Evolutionary conservation across 768 basidiomycete genomes (phyloP), one percentile per base, ranked within the genome.

Genomic region (Suillus hirtellus): DNA sequence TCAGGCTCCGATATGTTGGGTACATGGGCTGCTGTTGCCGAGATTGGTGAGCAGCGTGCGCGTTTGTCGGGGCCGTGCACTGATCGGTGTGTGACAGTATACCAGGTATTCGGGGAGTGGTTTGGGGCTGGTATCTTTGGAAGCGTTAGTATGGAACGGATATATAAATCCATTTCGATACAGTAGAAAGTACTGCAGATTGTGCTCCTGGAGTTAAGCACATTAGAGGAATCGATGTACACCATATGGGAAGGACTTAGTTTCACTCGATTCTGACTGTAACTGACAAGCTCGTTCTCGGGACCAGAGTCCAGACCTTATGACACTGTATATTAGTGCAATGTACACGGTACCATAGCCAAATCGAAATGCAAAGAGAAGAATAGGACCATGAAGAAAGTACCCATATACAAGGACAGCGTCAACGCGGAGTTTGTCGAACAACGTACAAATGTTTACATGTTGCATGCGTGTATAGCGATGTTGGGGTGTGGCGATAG

Each of bases 31-130:
- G 9, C 96, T 97, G 3, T 81, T 99, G 21, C 95, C 93, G 53
- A 79, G 96, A 76, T 77, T 99, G 83, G 92, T 93, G 65, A 68
- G 89, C 81, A 9, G 31, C 58, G 66, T n/a, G 50, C 52, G 35
- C 40, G 53, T 31, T 19, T 19, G 19, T 54, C 59, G 19, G 62
- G 21, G 42, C 34, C 47, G 38, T 34, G 11, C 10, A 14, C 46
- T 66, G 9, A 60, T 62, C 24, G n/a, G 43, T 9, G 17, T 3
- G 19, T 56, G 19, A 38, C 68, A 93, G 86, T 98, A 98, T 70
- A 95, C 96, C 0, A 81, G 95, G 58, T 99, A 97, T 73, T 96
- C 97, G 70, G 95, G 94, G 0, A 93, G 93, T 0, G 95, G 98
- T 74, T 79, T 99, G 35, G 82, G 92, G 19, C 76, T 99, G 61